Conservation (phyloP, 176 grass and related monocot genomes). For the Bolboschoenus planiculmis region DNA sequence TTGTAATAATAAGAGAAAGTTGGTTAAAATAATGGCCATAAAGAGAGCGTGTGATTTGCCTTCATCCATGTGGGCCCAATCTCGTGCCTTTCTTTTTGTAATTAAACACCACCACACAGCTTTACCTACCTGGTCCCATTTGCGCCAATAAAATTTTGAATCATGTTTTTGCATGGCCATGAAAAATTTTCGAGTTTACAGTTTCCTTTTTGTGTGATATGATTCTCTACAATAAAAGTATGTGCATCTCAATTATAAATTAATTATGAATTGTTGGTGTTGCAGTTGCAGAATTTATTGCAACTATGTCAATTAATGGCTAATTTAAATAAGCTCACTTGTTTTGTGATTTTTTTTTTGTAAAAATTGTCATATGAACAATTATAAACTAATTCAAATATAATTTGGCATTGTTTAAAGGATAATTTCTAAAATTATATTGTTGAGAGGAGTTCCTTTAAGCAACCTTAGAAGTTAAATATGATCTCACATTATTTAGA, state of each 20-base stretch:
- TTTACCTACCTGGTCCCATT: constrained; percentile 1
- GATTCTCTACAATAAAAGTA: not conserved
- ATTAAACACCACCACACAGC: constrained; percentile 18
- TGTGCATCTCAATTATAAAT: not conserved
- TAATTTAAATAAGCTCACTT: not conserved
- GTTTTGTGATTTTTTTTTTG: not conserved
- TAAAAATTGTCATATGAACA: not conserved
- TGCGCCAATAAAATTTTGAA: constrained; percentile 19
- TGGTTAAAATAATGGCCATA: not conserved
- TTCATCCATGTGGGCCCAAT: constrained; percentile 17
- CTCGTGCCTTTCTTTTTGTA: constrained; percentile 13
- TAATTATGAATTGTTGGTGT: not conserved
- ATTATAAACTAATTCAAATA: not conserved
- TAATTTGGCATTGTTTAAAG: too few species aligned
- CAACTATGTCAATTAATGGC: not conserved
- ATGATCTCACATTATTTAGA: not conserved
- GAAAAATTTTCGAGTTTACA: not conserved
- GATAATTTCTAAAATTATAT: too few species aligned
- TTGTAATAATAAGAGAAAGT: not conserved
- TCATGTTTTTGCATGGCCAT: not conserved
- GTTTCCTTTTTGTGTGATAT: not conserved
- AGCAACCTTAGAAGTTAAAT: not conserved
- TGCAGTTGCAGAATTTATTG: not conserved
- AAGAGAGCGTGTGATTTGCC: not conserved
- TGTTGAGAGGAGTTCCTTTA: too few species aligned